These are phyloP conservation scores for Eucalyptus viminalis DNA, from an alignment of 345 rosid species.

Conservation along the genomic window DNA sequence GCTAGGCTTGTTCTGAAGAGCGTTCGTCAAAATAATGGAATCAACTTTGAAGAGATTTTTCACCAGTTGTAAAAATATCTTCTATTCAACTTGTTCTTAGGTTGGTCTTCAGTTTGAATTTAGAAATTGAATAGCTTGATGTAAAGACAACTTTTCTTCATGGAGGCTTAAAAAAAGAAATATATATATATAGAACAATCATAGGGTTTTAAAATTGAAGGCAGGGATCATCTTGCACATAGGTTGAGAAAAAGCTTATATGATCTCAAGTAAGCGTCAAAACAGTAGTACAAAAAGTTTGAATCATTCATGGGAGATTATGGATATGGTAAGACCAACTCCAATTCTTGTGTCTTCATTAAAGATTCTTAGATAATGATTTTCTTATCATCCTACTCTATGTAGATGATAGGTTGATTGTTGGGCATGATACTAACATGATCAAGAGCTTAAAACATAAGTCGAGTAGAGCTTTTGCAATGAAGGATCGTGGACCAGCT, in stretches of 20 bases:
- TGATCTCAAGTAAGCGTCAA: too few relatives aligned
- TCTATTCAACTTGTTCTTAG: neutral
- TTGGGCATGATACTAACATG: too few relatives aligned
- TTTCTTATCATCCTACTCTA: too few relatives aligned
- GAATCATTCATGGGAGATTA: neutral
- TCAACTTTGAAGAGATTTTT: neutral
- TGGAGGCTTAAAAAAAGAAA: neutral
- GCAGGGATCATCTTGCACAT: neutral
- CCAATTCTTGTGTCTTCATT: neutral
- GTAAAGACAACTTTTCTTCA: neutral
- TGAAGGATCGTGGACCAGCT: too few relatives aligned
- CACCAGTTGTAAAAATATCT: neutral
- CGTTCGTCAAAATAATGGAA: neutral
- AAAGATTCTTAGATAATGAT: too few relatives aligned
- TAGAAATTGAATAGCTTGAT: neutral
- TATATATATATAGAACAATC: too few relatives aligned
- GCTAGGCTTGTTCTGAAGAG: neutral
- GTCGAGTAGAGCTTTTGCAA: too few relatives aligned
- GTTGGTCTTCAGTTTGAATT: rapidly evolving
- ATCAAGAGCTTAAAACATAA: too few relatives aligned
- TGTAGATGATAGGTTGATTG: too few relatives aligned
- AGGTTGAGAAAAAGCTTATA: neutral
- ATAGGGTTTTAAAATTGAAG: neutral
- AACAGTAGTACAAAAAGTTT: too few relatives aligned
- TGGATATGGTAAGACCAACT: neutral